These are phyloP conservation scores for Diaporthe batatas DNA, from an alignment of 2,329 filamentous ascomycete genomes.

Conservation along the genomic window DNA sequence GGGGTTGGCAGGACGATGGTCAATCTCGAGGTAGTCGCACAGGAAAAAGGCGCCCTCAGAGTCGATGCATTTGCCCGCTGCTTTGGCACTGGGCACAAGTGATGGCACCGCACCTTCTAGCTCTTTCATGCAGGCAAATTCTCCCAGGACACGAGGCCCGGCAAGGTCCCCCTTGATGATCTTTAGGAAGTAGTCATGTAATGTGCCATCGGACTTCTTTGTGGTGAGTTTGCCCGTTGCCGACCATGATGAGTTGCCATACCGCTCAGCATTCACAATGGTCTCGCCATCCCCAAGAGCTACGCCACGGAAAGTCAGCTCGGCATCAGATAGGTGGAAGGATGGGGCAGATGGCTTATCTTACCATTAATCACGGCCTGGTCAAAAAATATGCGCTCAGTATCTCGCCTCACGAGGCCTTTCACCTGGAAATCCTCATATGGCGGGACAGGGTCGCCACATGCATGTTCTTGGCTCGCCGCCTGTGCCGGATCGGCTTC, in stretches of 20 bases:
- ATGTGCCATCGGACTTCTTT: conserved; percentile 43
- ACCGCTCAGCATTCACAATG: conserved; percentile 46
- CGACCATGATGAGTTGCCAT: conserved; percentile 49
- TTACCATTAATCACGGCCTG: conserved; percentile 21
- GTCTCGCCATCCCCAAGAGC: conserved; percentile 32
- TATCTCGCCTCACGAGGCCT: conserved; percentile 25
- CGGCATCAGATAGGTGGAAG: background rate
- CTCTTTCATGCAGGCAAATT: conserved; percentile 50
- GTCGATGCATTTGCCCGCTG: conserved; percentile 43
- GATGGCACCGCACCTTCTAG: conserved; percentile 47
- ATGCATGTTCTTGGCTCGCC: background rate
- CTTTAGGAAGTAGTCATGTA: conserved; percentile 48
- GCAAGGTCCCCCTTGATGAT: conserved; percentile 32
- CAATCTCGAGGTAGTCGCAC: conserved; percentile 51
- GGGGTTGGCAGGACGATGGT: conserved; percentile 39
- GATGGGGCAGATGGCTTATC: background rate
- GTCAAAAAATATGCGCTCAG: conserved; percentile 30
- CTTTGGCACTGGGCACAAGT: conserved; percentile 50
- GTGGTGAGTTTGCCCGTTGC: conserved; percentile 47
- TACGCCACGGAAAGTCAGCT: background rate
- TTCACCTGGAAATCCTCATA: conserved; percentile 1
- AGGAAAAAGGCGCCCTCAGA: conserved; percentile 49
- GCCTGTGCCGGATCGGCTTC: background rate
- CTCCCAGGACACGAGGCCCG: conserved; percentile 38
- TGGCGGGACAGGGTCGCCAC: background rate